phyloP scores from a whole-genome alignment of 1,284 basidiomycete species.

The Megacollybia platyphylla region DNA sequence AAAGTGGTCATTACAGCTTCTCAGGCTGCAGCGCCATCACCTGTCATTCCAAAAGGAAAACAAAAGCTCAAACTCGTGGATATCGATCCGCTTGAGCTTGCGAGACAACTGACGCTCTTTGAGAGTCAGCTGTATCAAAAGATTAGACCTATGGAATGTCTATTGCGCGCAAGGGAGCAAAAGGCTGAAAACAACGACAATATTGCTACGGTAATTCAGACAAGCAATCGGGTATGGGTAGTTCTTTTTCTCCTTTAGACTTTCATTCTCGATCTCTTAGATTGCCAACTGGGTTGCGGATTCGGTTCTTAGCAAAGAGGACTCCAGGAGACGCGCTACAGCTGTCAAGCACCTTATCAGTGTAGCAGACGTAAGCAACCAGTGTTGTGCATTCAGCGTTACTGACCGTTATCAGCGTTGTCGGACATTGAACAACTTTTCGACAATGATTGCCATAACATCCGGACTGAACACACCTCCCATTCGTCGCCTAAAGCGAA shows the following conservation, averaged over 20 bases:
- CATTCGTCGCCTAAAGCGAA: conserved; percentile 85
- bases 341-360: conserved; percentile 88
- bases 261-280: conserved; percentile 20
- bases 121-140: conserved; percentile 83
- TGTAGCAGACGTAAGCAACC: conserved; percentile 74
- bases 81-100: conserved; percentile 84
- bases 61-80: conserved; percentile 80
- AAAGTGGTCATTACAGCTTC: conserved; percentile 40
- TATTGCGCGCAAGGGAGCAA: conserved; percentile 70
- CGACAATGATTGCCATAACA: conserved; percentile 90
- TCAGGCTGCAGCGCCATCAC: conserved; percentile 48
- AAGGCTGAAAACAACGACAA: conserved; percentile 66
- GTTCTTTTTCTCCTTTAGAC: conserved; percentile 1
- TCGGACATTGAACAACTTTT: conserved; percentile 85
- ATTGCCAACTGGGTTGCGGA: conserved; percentile 95
- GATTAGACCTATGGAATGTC: conserved; percentile 86
- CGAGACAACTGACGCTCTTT: conserved; percentile 88
- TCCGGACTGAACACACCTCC: conserved; percentile 93
- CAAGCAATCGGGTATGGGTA: conserved; percentile 73
- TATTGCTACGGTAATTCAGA: conserved; percentile 84
- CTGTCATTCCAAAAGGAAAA: conserved; percentile 64
- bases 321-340: conserved; percentile 73
- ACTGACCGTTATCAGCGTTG: conserved; percentile 55
- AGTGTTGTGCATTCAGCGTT: conserved; percentile 2
- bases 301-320: conserved; percentile 74